Conservation (phyloP, 768 basidiomycete genomes). For the Lactifluus piperatus region DNA sequence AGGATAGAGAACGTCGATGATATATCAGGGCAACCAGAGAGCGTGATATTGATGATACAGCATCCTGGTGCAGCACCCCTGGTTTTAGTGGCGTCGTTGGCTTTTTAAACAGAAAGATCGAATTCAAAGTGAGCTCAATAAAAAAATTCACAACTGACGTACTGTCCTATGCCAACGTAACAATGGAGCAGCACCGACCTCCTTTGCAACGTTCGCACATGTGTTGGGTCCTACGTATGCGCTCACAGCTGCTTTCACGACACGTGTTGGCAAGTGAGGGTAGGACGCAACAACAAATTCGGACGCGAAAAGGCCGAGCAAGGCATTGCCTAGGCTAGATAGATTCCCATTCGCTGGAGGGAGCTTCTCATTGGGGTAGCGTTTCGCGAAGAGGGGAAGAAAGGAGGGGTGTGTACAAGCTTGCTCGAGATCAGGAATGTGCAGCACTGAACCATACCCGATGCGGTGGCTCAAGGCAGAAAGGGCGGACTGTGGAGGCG, state of each 20-base stretch:
- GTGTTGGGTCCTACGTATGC: conserved; percentile 84
- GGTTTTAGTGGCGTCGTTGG: conserved; percentile 39
- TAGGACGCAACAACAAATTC: conserved; percentile 76
- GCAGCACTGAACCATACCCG: conserved; percentile 53
- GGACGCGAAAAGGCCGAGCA: conserved; percentile 84
- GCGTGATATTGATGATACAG: conserved; percentile 79
- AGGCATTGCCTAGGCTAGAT: conserved; percentile 69
- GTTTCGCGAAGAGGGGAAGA: conserved; percentile 42
- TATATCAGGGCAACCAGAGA: conserved; percentile 85
- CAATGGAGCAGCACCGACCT: conserved; percentile 71
- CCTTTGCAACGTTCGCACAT: conserved; percentile 76
- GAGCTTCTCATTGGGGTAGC: conserved; percentile 44
- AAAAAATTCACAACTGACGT: conserved; percentile 24
- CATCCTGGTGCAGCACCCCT: conserved; percentile 69
- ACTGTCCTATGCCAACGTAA: conserved; percentile 78
- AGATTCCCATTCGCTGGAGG: conserved; percentile 70
- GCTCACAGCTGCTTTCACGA: conserved; percentile 84
- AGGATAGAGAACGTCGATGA: conserved; percentile 74
- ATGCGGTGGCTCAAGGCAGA: conserved; percentile 70
- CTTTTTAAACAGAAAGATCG: conserved; percentile 25
- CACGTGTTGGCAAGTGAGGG: conserved; percentile 87
- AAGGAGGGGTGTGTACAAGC: conserved; percentile 78
- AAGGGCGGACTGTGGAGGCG: conserved; percentile 62
- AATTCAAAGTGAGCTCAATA: not conserved
- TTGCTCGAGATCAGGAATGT: conserved; percentile 48